Evolutionary conservation across 1,139 yeast genomes (phyloP).

Genomic region (Arxiozyma heterogenica): DNA sequence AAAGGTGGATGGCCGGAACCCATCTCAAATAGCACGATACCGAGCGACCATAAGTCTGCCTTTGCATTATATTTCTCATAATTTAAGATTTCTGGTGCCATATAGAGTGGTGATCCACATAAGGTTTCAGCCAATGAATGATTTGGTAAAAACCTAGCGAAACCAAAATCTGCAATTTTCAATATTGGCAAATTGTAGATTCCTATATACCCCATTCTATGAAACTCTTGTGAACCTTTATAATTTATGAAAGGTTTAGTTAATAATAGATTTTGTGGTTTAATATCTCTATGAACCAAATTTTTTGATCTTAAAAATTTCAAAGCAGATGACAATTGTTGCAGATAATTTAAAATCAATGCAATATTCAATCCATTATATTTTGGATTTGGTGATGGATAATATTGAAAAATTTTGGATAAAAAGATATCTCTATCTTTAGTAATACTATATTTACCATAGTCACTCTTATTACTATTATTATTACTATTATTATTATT

Average conservation of each 20-base stretch:
- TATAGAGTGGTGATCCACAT: conserved; percentile 93
- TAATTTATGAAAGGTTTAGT: conserved; percentile 56
- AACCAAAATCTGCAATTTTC: conserved; percentile 95
- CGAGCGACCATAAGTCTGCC: conserved; percentile 97
- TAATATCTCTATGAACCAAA: conserved; percentile 86
- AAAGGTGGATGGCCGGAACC: conserved; percentile 92
- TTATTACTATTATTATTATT: conserved; percentile 62
- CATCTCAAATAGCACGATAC: conserved; percentile 93
- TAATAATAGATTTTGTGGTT: conserved; percentile 82
- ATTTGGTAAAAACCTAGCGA: conserved; percentile 86
- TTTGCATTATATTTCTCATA: conserved; percentile 95
- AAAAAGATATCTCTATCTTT: conserved; percentile 71
- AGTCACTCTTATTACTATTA: conserved; percentile 3
- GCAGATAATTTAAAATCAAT: conserved; percentile 72
- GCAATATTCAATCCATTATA: conserved; percentile 73
- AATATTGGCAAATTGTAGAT: conserved; percentile 81
- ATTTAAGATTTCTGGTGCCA: conserved; percentile 95
- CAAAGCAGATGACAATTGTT: conserved; percentile 79
- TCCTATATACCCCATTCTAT: conserved; percentile 53
- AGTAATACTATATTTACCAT: conserved; percentile 55
- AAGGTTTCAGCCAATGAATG: conserved; percentile 93
- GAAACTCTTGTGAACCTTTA: conserved; percentile 53
- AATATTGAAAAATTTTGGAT: conserved; percentile 63
- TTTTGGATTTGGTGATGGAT: conserved; percentile 67
- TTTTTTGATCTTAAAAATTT: conserved; percentile 72